Evolutionary conservation across 2,329 filamentous ascomycete genomes (phyloP).

Genomic region (Chrysoporthe deuterocubensis): DNA sequence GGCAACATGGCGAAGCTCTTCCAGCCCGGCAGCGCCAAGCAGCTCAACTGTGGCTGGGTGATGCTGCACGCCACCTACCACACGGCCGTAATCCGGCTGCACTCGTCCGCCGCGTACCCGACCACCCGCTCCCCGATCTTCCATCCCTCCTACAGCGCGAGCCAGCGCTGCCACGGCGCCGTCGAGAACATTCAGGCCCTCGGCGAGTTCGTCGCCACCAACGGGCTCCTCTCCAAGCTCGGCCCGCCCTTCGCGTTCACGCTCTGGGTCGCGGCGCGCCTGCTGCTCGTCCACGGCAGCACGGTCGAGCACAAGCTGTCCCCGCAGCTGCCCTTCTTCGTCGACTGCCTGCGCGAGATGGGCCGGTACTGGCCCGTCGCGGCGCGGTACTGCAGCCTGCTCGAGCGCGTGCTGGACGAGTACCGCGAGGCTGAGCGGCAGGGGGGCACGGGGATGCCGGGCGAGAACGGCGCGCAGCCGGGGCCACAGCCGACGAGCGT

Average conservation of each 20-base stretch:
- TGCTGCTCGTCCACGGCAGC: constrained; percentile 86
- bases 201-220: constrained; percentile 76
- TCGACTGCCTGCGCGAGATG: constrained; percentile 80
- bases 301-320: constrained; percentile 85
- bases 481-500: constrained; percentile 68
- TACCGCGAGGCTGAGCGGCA: constrained; percentile 78
- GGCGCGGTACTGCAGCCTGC: constrained; percentile 76
- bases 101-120: constrained; percentile 91
- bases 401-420: constrained; percentile 84
- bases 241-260: constrained; percentile 92
- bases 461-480: constrained; percentile 51
- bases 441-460: constrained; percentile 47
- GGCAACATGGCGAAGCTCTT: constrained; percentile 82
- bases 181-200: constrained; percentile 82
- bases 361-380: constrained; percentile 86
- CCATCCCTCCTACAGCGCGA: constrained; percentile 84
- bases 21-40: constrained; percentile 68
- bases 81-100: constrained; percentile 85
- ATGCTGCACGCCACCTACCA: constrained; percentile 92
- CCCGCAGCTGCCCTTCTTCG: constrained; percentile 78
- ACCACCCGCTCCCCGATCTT: constrained; percentile 88
- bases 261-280: constrained; percentile 86
- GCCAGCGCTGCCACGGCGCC: constrained; percentile 79
- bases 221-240: constrained; percentile 76
- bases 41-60: constrained; percentile 80